These are phyloP conservation scores for Beauveria rudraprayagi DNA, from an alignment of 2,329 filamentous ascomycete species.

Conservation along the genomic window DNA sequence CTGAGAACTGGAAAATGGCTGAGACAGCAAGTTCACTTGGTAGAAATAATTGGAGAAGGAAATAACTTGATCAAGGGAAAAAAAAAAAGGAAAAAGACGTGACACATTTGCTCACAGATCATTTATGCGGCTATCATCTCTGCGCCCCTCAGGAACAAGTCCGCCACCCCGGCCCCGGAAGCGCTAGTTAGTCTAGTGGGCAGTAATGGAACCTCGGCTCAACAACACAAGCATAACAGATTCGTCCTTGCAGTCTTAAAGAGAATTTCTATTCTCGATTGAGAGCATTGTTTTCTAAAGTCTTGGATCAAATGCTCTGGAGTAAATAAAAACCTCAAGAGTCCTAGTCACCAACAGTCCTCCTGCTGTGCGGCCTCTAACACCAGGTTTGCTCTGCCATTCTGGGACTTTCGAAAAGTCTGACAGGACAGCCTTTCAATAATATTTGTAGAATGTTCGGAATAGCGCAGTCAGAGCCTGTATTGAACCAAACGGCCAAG, in stretches of 20 bases:
- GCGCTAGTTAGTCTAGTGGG: not conserved
- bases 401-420: no score
- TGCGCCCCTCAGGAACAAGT: not conserved
- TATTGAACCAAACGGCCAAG: conserved; percentile 1
- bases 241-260: not conserved
- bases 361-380: not conserved
- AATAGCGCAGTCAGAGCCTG: not conserved
- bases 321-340: no score
- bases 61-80: not conserved
- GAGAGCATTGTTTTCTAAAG: no score
- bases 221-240: not conserved
- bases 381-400: not conserved
- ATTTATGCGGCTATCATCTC: not conserved
- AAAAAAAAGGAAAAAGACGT: not conserved
- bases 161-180: not conserved
- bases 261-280: no score
- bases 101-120: not conserved
- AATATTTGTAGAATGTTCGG: not conserved
- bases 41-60: no score
- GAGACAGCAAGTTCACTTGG: no score
- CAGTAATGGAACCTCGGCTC: conserved; percentile 3
- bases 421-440: no score
- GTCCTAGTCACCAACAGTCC: no score
- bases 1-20: no score
- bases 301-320: no score